These are phyloP conservation scores for Hypoxylon cercidicola DNA, from an alignment of 495 filamentous ascomycete genomes.

Conservation along the genomic window DNA sequence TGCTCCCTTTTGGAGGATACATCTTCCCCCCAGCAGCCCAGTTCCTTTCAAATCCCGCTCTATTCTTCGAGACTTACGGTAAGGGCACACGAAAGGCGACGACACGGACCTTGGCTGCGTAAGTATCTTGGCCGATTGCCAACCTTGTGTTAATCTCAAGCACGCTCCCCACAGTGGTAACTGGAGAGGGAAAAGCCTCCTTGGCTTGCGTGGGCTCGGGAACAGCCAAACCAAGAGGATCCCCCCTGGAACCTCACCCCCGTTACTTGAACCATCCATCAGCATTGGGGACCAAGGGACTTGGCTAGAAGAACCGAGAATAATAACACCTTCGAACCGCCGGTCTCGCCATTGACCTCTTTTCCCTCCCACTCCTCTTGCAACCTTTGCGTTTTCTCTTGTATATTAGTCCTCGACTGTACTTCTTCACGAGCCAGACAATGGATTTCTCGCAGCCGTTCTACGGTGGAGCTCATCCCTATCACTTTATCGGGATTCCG, in stretches of 20 bases:
- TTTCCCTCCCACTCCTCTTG: conserved; percentile 26
- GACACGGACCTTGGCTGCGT: conserved; percentile 14
- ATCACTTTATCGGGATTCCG: conserved; percentile 65
- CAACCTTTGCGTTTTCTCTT: conserved; percentile 11
- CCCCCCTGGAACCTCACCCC: conserved; percentile 26
- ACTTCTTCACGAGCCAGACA: conserved; percentile 10
- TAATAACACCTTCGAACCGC: conserved; percentile 38
- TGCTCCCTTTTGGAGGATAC: conserved; percentile 39
- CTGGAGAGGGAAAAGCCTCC: conserved; percentile 9
- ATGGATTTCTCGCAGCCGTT: conserved; percentile 60
- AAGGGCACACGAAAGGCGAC: conserved; percentile 33
- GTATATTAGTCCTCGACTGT: conserved; percentile 20
- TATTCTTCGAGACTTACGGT: conserved; percentile 20
- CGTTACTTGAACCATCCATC: conserved; percentile 42
- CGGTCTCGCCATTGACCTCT: conserved; percentile 38
- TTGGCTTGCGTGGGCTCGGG: conserved; percentile 23
- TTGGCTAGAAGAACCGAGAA: conserved; percentile 20
- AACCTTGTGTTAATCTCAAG: conserved; percentile 37
- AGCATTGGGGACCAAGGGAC: conserved; percentile 22
- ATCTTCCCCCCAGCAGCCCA: conserved; percentile 27
- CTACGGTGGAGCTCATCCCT: conserved; percentile 61
- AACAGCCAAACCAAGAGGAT: conserved; percentile 34
- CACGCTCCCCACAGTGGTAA: conserved; percentile 15
- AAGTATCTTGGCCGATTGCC: conserved; percentile 28
- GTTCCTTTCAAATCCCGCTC: conserved; percentile 18